A percentile compares a stretch with the other conserved stretches of the same genome.
These are phyloP conservation scores for Trichoderma harzianum DNA, from an alignment of 2,329 filamentous ascomycete genomes.

Conservation along the genomic window DNA sequence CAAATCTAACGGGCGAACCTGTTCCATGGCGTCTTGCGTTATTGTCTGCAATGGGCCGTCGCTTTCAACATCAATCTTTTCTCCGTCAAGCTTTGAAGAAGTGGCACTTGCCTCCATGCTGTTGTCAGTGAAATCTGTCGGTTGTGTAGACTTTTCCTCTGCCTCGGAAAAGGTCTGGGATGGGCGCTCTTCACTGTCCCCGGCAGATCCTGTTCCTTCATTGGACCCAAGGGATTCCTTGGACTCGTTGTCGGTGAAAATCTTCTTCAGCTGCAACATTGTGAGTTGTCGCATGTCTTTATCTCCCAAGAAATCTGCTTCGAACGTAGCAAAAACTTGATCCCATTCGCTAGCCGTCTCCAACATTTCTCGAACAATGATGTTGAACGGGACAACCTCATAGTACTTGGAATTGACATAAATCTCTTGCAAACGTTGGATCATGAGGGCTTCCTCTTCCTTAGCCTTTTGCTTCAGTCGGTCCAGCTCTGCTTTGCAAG, in stretches of 20 bases:
- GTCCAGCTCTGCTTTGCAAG: slow-evolving; percentile 80
- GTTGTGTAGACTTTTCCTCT: slow-evolving; percentile 46
- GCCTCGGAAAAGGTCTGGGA: slow-evolving; percentile 45
- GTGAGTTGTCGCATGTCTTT: slow-evolving; percentile 93
- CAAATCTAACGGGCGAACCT: slow-evolving; percentile 50
- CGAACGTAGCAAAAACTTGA: slow-evolving; percentile 82
- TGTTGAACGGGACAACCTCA: slow-evolving; percentile 91
- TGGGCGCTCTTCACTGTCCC: slow-evolving; percentile 47
- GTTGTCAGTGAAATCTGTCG: slow-evolving; percentile 38
- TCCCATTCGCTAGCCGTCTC: slow-evolving; percentile 96
- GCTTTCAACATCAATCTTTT: slow-evolving; percentile 26
- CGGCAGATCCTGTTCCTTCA: slow-evolving; percentile 60
- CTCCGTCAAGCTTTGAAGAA: slow-evolving; percentile 25
- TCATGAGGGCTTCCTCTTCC: slow-evolving; percentile 73
- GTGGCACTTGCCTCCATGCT: slow-evolving; percentile 33
- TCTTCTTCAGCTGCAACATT: slow-evolving; percentile 86
- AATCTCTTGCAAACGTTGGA: slow-evolving; percentile 77
- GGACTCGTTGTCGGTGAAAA: slow-evolving; percentile 88
- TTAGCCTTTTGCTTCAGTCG: slow-evolving; percentile 72
- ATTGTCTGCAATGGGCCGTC: slow-evolving; percentile 31
- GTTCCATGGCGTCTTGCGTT: slow-evolving; percentile 39
- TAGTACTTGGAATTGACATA: slow-evolving; percentile 96
- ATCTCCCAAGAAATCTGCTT: slow-evolving; percentile 90
- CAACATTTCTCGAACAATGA: slow-evolving; percentile 82
- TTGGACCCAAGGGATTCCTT: slow-evolving; percentile 68